Percentiles rank a stretch among this genome's conserved stretches.
Evolutionary conservation across 306 rosid species (phyloP).

Genomic region (Carpinus viminea): DNA sequence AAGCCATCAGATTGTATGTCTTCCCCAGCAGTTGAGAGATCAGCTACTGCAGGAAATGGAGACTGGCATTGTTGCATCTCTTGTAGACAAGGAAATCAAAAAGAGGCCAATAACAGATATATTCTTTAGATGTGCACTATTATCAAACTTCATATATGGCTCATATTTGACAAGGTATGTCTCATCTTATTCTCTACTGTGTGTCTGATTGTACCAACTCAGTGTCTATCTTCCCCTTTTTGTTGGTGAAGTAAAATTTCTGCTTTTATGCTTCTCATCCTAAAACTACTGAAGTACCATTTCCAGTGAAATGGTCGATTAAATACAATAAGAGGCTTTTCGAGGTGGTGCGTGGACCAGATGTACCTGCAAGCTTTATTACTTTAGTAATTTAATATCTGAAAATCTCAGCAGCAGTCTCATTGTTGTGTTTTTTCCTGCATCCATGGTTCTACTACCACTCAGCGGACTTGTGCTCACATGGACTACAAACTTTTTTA

Average conservation of each 20-base stretch:
- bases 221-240: neutral
- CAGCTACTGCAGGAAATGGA: conserved; percentile 76
- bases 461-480: neutral
- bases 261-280: neutral
- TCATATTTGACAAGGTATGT: conserved; percentile 62
- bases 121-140: conserved; percentile 66
- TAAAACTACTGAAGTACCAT: neutral
- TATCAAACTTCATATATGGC: conserved; percentile 65
- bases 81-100: conserved; percentile 52
- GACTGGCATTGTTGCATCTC: conserved; percentile 53
- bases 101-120: conserved; percentile 51
- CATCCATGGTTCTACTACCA: neutral
- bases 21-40: conserved; percentile 70
- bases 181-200: neutral
- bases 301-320: neutral
- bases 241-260: neutral
- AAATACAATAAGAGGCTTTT: neutral
- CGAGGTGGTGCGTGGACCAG: neutral
- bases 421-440: neutral
- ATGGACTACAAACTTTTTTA: conserved; percentile 3
- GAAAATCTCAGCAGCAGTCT: neutral
- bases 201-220: neutral
- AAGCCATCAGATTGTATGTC: conserved; percentile 43
- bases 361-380: neutral
- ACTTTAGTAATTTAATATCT: neutral